Conservation (phyloP, 495 filamentous ascomycete genomes). For the Filosporella fistucella region DNA sequence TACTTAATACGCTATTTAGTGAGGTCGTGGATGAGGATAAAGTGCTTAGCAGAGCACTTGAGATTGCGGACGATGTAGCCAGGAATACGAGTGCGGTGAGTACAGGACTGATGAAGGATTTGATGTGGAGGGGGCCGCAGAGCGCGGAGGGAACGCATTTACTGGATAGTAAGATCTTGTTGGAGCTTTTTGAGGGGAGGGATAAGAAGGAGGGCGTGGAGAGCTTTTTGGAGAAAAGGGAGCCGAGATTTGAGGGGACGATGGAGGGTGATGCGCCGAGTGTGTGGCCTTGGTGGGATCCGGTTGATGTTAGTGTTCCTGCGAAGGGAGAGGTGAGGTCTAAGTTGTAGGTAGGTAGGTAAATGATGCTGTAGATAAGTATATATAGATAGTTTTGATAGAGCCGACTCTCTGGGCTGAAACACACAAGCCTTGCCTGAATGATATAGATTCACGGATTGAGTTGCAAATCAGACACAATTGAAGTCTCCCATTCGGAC, state of each 20-base stretch:
- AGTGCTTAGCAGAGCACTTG: conserved; percentile 51
- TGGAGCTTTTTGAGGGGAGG: conserved; percentile 45
- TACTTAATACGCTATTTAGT: conserved; percentile 50
- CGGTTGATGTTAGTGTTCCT: conserved; percentile 14
- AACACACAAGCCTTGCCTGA: no score
- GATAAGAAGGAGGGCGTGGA: conserved; percentile 44
- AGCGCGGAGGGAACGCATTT: conserved; percentile 54
- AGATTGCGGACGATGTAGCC: conserved; percentile 53
- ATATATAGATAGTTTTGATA: no score
- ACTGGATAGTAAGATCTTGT: conserved; percentile 52
- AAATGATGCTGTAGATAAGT: no score
- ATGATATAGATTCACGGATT: no score
- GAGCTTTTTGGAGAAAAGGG: conserved; percentile 43
- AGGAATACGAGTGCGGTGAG: conserved; percentile 52
- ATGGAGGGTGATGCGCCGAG: conserved; percentile 39
- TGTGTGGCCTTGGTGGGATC: conserved; percentile 45
- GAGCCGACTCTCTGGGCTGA: no score
- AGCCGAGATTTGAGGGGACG: conserved; percentile 46
- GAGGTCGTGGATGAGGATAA: conserved; percentile 45
- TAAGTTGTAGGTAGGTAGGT: conserved; percentile 9
- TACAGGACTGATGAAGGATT: conserved; percentile 49
- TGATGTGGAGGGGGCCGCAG: conserved; percentile 55
- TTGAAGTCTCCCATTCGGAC: no score
- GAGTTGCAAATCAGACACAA: no score
- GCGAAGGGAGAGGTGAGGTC: conserved; percentile 7